phyloP scores from a whole-genome alignment of 306 rosid genomes.

The Dalbergia cultrata region DNA sequence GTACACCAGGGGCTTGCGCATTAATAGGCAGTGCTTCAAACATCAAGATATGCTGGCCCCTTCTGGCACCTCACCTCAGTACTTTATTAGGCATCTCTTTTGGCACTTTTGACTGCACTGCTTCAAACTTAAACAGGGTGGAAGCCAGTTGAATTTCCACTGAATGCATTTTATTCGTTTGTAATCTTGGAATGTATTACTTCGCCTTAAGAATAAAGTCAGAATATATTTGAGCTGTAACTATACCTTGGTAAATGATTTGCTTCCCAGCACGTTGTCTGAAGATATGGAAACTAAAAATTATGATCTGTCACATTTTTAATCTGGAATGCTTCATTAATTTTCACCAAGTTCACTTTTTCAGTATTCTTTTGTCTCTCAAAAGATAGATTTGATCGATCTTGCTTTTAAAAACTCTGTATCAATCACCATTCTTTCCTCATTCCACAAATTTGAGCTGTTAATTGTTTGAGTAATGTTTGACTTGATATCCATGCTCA shows the following conservation, averaged over 20 bases:
- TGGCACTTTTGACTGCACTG: neutral
- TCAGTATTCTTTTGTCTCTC: neutral
- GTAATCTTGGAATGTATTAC: neutral
- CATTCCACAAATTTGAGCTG: neutral
- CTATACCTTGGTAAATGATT: conserved; percentile 36
- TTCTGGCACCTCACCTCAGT: neutral
- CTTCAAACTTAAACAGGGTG: conserved; percentile 7
- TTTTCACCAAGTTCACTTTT: conserved; percentile 17
- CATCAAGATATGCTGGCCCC: neutral
- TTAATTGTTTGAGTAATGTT: conserved; percentile 18
- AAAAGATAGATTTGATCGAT: conserved; percentile 36
- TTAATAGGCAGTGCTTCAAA: neutral
- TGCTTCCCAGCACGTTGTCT: conserved; percentile 31
- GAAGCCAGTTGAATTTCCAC: neutral
- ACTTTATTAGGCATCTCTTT: no score
- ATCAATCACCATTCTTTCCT: conserved; percentile 22
- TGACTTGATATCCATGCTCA: conserved; percentile 28
- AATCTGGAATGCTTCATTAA: conserved; percentile 17
- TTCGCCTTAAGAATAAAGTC: neutral
- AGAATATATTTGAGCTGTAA: conserved; percentile 1
- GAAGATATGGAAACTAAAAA: conserved; percentile 4
- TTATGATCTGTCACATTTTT: conserved; percentile 20
- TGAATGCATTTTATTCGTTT: neutral
- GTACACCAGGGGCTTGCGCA: neutral
- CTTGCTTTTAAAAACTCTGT: conserved; percentile 7